A percentile compares a stretch with the other conserved stretches of the same genome.
phyloP scores from a whole-genome alignment of 768 basidiomycete species.

The Lentinula aciculospora region DNA sequence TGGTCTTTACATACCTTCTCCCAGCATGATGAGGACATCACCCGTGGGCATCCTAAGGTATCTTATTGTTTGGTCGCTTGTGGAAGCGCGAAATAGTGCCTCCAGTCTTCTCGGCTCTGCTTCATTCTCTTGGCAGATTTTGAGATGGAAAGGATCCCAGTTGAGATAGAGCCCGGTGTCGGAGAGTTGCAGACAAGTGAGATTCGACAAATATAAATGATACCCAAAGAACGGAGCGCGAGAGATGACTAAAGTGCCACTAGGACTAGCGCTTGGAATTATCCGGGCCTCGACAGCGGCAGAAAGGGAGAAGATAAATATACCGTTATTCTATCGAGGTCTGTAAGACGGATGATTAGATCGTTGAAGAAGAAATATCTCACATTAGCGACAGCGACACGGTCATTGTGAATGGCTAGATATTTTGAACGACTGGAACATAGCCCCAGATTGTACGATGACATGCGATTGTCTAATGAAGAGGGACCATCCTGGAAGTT shows the following conservation, averaged over 20 bases:
- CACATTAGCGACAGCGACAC: conserved; percentile 46
- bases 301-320: conserved; percentile 17
- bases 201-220: conserved; percentile 18
- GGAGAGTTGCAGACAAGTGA: conserved; percentile 54
- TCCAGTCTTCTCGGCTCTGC: background rate
- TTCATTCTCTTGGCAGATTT: background rate
- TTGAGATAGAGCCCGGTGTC: conserved; percentile 48
- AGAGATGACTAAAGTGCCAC: conserved; percentile 16
- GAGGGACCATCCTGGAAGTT: conserved; percentile 31
- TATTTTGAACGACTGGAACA: conserved; percentile 35
- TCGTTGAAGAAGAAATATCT: conserved; percentile 8
- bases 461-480: too few relatives aligned
- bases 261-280: conserved; percentile 15
- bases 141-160: conserved; percentile 23
- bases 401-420: conserved; percentile 40
- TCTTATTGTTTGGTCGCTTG: background rate
- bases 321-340: conserved; percentile 17
- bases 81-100: background rate
- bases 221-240: conserved; percentile 27
- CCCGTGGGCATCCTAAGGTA: background rate
- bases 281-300: conserved; percentile 10
- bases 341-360: conserved; percentile 7
- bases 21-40: background rate
- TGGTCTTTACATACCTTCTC: background rate
- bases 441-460: conserved; percentile 29